A percentile compares a stretch with the other conserved stretches of the same genome.
These are phyloP conservation scores for Kondoa malvinella DNA, from an alignment of 768 basidiomycete genomes.

Conservation along the genomic window DNA sequence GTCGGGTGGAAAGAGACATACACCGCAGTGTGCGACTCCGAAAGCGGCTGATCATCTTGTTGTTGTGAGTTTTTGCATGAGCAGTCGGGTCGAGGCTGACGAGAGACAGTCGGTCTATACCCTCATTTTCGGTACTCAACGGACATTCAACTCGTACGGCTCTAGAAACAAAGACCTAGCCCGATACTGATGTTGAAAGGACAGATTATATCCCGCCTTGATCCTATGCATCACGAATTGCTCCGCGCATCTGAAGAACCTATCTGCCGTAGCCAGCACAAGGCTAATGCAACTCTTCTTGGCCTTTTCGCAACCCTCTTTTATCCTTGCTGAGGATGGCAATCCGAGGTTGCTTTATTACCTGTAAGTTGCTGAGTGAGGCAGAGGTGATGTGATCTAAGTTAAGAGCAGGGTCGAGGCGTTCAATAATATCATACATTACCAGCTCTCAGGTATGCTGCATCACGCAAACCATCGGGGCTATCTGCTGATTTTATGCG, in stretches of 20 bases:
- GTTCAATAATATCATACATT: constrained; percentile 67
- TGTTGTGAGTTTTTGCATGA: constrained; percentile 38
- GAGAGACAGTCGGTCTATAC: constrained; percentile 58
- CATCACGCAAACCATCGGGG: background rate
- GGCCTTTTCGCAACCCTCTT: constrained; percentile 75
- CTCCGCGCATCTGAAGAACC: constrained; percentile 66
- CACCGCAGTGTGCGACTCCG: background rate
- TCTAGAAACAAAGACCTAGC: background rate
- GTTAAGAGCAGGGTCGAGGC: constrained; percentile 45
- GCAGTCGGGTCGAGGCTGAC: constrained; percentile 27
- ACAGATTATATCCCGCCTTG: constrained; percentile 76
- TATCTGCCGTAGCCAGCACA: constrained; percentile 64
- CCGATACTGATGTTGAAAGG: constrained; percentile 33
- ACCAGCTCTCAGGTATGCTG: constrained; percentile 41
- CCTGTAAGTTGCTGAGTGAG: background rate
- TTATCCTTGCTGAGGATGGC: constrained; percentile 82
- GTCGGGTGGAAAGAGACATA: background rate
- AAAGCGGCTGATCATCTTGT: constrained; percentile 66
- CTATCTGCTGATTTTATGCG: background rate
- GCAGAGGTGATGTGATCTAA: constrained; percentile 32
- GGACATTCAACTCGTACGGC: constrained; percentile 26
- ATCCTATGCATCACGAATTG: constrained; percentile 77
- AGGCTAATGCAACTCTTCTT: constrained; percentile 73
- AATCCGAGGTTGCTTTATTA: constrained; percentile 79
- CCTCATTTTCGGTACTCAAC: constrained; percentile 74